Evolutionary conservation across 1,139 yeast species (phyloP).

Genomic region (Candida tetrigidarum): DNA sequence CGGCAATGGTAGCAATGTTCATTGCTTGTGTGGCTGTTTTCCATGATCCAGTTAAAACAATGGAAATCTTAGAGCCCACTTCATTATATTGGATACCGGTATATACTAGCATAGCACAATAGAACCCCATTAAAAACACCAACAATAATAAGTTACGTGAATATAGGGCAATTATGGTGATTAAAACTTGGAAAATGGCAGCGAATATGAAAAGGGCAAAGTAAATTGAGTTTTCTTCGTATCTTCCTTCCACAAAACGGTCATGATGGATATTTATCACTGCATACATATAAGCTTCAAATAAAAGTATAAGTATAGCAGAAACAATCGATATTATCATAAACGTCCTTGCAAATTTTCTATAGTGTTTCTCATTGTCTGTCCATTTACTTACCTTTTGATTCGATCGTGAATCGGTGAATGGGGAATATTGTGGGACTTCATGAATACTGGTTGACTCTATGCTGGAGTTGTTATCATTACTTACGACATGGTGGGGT

Average conservation of each 20-base stretch:
- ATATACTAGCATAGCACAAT: conserved; percentile 53
- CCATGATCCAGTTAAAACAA: conserved; percentile 26
- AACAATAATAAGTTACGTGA: conserved; percentile 47
- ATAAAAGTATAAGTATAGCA: conserved; percentile 31
- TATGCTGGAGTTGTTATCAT: conserved; percentile 1
- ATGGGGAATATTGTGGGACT: neutral
- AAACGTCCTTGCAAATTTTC: conserved; percentile 22
- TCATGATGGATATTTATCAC: conserved; percentile 36
- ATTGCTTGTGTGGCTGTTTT: conserved; percentile 36
- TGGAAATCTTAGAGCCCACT: conserved; percentile 41
- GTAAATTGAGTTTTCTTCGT: conserved; percentile 27
- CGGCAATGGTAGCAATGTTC: conserved; percentile 50
- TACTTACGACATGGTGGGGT: neutral
- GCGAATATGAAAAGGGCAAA: conserved; percentile 51
- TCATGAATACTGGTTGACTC: conserved; percentile 2
- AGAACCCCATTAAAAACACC: conserved; percentile 47
- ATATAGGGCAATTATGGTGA: conserved; percentile 47
- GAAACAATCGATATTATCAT: conserved; percentile 32
- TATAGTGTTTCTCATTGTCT: conserved; percentile 14
- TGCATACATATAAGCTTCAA: conserved; percentile 40
- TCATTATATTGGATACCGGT: conserved; percentile 56
- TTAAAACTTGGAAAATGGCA: conserved; percentile 40
- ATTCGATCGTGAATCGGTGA: neutral
- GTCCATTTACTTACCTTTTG: neutral
- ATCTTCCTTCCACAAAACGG: conserved; percentile 23